These are phyloP conservation scores for Ceratobasidium theobromae DNA, from an alignment of 1,284 basidiomycete genomes.

Conservation along the genomic window DNA sequence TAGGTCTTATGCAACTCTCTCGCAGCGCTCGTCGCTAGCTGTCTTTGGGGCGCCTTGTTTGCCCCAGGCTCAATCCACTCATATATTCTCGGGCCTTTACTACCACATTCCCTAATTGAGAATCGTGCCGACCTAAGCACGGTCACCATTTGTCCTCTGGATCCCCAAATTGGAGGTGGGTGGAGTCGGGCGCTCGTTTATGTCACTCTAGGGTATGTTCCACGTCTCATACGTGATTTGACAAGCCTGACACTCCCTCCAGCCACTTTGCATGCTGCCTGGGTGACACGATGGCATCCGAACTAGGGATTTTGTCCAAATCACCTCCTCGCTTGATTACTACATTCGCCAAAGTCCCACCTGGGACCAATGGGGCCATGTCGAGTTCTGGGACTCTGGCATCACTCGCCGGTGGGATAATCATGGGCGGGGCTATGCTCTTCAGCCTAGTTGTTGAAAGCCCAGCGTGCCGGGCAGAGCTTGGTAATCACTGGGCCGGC, in stretches of 20 bases:
- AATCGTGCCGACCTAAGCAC: slow-evolving; percentile 41
- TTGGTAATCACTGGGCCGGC: slow-evolving; percentile 40
- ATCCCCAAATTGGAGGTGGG: slow-evolving; percentile 44
- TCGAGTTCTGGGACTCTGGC: slow-evolving; percentile 73
- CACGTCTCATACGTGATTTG: not conserved
- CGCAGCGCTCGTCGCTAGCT: slow-evolving; percentile 64
- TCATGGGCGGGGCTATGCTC: slow-evolving; percentile 67
- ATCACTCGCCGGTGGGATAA: slow-evolving; percentile 70
- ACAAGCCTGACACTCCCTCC: slow-evolving; percentile 3
- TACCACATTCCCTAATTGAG: slow-evolving; percentile 38
- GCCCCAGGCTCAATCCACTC: slow-evolving; percentile 43
- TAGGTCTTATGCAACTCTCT: slow-evolving; percentile 72
- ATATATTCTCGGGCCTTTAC: slow-evolving; percentile 38
- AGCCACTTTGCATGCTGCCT: slow-evolving; percentile 83
- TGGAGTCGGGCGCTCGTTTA: slow-evolving; percentile 65
- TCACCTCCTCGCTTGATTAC: slow-evolving; percentile 71
- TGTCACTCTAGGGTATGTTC: slow-evolving; percentile 67
- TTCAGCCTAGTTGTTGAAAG: slow-evolving; percentile 65
- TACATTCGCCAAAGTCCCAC: slow-evolving; percentile 70
- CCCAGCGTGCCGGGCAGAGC: slow-evolving; percentile 47
- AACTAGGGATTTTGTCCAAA: slow-evolving; percentile 79
- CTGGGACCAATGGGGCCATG: slow-evolving; percentile 90
- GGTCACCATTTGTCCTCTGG: slow-evolving; percentile 55
- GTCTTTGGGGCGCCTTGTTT: slow-evolving; percentile 65
- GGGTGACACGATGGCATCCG: slow-evolving; percentile 78